A percentile compares a stretch with the other conserved stretches of the same genome.
phyloP scores from a whole-genome alignment of 257 asterid species.

The Gardenia jasminoides region DNA sequence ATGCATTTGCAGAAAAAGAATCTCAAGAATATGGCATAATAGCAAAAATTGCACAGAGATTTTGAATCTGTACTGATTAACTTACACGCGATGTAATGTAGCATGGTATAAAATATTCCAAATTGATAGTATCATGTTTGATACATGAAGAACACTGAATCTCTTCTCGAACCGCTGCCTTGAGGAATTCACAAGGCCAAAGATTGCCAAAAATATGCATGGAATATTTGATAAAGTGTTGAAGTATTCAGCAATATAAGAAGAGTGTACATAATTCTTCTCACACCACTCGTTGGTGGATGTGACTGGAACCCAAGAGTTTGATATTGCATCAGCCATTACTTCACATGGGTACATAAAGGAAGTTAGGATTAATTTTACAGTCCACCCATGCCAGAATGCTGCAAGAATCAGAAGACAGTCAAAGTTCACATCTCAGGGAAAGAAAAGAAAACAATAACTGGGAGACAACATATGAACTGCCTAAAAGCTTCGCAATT shows the following conservation, averaged over 20 bases:
- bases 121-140: slow-evolving; percentile 25
- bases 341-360: slow-evolving; percentile 4
- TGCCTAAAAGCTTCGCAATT: not conserved
- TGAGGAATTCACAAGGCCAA: slow-evolving; percentile 22
- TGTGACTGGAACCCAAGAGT: slow-evolving; percentile 36
- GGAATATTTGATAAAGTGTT: slow-evolving; percentile 25
- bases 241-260: slow-evolving; percentile 23
- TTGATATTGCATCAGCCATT: slow-evolving; percentile 27
- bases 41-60: not conserved
- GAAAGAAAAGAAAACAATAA: not conserved
- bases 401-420: slow-evolving; percentile 12
- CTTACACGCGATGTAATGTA: slow-evolving; percentile 23
- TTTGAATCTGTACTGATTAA: not conserved
- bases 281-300: slow-evolving; percentile 38
- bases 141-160: slow-evolving; percentile 21
- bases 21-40: not conserved
- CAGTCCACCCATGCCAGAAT: not conserved
- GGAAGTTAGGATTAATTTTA: not conserved
- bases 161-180: slow-evolving; percentile 27
- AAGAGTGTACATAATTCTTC: slow-evolving; percentile 29
- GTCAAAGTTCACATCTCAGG: slow-evolving; percentile 2
- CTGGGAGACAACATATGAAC: not conserved
- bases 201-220: slow-evolving; percentile 21
- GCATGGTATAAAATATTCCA: slow-evolving; percentile 29
- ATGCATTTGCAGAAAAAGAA: not conserved